Conservation (phyloP, 192 early-diverging fungal species). For the Entomortierella parvispora region DNA sequence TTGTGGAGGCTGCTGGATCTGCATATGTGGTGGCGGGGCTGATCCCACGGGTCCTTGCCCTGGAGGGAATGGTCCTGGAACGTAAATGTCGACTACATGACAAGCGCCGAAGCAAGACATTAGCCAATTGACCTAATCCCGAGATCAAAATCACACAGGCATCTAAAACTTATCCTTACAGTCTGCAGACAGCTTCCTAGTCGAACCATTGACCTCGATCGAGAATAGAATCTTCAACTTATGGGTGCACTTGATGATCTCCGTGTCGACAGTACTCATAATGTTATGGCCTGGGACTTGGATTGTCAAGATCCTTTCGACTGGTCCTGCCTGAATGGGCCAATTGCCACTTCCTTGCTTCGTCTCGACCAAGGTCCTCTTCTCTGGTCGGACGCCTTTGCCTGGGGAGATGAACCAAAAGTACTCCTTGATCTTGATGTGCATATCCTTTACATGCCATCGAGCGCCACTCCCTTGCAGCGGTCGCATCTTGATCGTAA, state of each 20-base stretch:
- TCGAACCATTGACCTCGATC: slow-evolving; percentile 32
- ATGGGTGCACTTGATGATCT: slow-evolving; percentile 39
- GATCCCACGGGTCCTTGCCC: slow-evolving; percentile 34
- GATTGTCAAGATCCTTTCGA: slow-evolving; percentile 29
- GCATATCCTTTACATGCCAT: slow-evolving; percentile 37
- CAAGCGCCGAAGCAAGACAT: not conserved
- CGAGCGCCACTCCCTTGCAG: slow-evolving; percentile 12
- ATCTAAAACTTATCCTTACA: slow-evolving; percentile 5
- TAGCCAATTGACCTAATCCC: not conserved
- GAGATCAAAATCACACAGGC: not conserved
- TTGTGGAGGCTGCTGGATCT: slow-evolving; percentile 2
- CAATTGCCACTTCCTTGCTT: slow-evolving; percentile 25
- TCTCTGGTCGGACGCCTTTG: slow-evolving; percentile 26
- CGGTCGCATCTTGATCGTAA: slow-evolving; percentile 25
- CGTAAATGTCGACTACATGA: slow-evolving; percentile 27
- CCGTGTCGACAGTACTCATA: slow-evolving; percentile 39
- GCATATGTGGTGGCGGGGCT: slow-evolving; percentile 7
- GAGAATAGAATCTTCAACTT: slow-evolving; percentile 35
- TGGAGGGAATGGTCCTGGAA: slow-evolving; percentile 49
- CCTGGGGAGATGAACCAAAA: slow-evolving; percentile 48
- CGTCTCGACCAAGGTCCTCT: slow-evolving; percentile 30
- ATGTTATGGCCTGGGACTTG: slow-evolving; percentile 23
- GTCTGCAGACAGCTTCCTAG: slow-evolving; percentile 26
- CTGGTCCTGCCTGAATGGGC: slow-evolving; percentile 35
- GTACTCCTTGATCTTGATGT: slow-evolving; percentile 45